A percentile compares a stretch with the other conserved stretches of the same genome.
These are phyloP conservation scores for Aspergillus floridensis DNA, from an alignment of 2,329 filamentous ascomycete species.

Conservation along the genomic window DNA sequence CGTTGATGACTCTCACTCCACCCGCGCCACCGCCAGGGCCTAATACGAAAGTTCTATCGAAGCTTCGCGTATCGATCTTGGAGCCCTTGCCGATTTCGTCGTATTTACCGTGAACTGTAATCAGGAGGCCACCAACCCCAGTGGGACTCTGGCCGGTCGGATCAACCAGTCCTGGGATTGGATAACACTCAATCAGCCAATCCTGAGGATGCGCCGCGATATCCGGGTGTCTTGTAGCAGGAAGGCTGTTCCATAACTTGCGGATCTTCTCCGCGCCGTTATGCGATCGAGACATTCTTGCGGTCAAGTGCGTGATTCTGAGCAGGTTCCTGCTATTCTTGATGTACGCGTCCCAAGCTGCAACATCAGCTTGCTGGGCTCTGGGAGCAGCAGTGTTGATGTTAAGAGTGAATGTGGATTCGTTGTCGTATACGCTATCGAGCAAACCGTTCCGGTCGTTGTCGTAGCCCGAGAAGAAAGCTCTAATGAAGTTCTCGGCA, in stretches of 20 bases:
- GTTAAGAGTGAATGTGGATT: conserved; percentile 72
- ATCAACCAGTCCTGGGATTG: conserved; percentile 69
- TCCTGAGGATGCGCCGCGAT: conserved; percentile 65
- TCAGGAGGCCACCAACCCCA: conserved; percentile 74
- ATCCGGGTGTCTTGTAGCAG: conserved; percentile 71
- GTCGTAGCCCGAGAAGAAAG: conserved; percentile 74
- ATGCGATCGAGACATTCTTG: conserved; percentile 64
- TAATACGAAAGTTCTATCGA: conserved; percentile 76
- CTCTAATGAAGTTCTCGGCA: conserved; percentile 70
- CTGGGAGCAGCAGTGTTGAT: conserved; percentile 64
- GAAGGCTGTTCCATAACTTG: conserved; percentile 67
- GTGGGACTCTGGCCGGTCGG: conserved; percentile 59
- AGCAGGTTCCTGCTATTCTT: conserved; percentile 75
- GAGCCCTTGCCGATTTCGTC: conserved; percentile 63
- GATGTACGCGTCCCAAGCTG: conserved; percentile 69
- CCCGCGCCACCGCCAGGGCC: conserved; percentile 68
- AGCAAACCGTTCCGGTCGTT: conserved; percentile 63
- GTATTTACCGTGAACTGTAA: conserved; percentile 80
- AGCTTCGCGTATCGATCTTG: conserved; percentile 66
- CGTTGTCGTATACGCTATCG: conserved; percentile 69
- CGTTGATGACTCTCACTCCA: conserved; percentile 72
- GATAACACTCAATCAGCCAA: conserved; percentile 80
- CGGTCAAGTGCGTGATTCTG: conserved; percentile 61
- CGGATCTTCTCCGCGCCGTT: conserved; percentile 64
- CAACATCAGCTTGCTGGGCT: conserved; percentile 47